Conservation (phyloP, 306 rosid species). For the barrel medic (Medicago truncatula) region MtrunA17r5.0-ANR NC_053043.1:4780501-4781000, state of each 20-base stretch:
- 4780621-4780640: conserved; percentile 28
- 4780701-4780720: conserved; percentile 12
- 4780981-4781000: too few species aligned
- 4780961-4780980: too few species aligned
- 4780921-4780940: too few species aligned
- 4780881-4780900: too few species aligned
- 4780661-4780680: conserved; percentile 5
- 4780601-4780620: conserved; percentile 33
- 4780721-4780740: conserved; percentile 47
- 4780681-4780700: background rate
- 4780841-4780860: background rate
- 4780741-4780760: conserved; percentile 15
- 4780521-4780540: conserved; percentile 46
- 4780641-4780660: background rate
- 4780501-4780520: conserved; percentile 28
- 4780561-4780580: conserved; percentile 52
- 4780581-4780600: conserved; percentile 11
- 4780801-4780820: background rate
- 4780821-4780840: background rate
- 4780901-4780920: too few species aligned
- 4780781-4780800: conserved; percentile 21
- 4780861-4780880: too few species aligned
- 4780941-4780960: too few species aligned
- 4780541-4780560: conserved; percentile 51
- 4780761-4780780: conserved; percentile 21